Evolutionary conservation across 805 yeast species (phyloP), one percentile per base, ranked within the genome.

Genomic region (Diddensiella transvaalensis): DNA sequence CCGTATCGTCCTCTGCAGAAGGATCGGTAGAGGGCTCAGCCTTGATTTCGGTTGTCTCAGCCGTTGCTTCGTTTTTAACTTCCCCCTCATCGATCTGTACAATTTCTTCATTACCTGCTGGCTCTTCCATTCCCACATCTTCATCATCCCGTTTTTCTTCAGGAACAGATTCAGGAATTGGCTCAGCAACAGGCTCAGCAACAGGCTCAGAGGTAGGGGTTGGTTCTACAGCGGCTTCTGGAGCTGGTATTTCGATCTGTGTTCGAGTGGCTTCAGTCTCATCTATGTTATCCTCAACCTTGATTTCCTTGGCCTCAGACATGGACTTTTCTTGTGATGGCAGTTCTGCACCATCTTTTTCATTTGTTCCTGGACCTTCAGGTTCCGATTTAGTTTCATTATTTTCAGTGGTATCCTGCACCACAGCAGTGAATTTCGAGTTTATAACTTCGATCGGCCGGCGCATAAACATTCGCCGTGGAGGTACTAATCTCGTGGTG

Each of bases 401-500:
- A 8, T 10, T 23, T 17, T 21, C 32, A 26, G 32, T 26, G 11
- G 13, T 8, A 13, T 8, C 8, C 32, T 26, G 11, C 8, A 10
- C 22, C 8, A n/a, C 19, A 6, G 36, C 23, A 3, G 17, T 42
- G 19, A 44, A 24, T 26, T 36, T 40, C 8, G 43, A 41, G 30
- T 22, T 35, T 22, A 40, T 45, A 10, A 32, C 45, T 47, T 46
- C 60, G 47, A 40, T 51, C 29, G 47, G 44, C 47, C 26, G 52
- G 40, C 52, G 43, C 17, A 44, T 46, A 46, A 50, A 53, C n/a
- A 58, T 50, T 23, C 55, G 43, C 30, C 70, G 56, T 0, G 95
- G 89, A 0, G 84, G 74, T 2, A 86, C 75, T 33, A 62, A 72
- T 17, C 71, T 66, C n/a, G 76, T 76, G 40, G 61, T 57, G 42